A percentile compares a stretch with the other conserved stretches of the same genome.
phyloP scores from a whole-genome alignment of 2,329 filamentous ascomycete species.

The Sporothrix inflata region DNA sequence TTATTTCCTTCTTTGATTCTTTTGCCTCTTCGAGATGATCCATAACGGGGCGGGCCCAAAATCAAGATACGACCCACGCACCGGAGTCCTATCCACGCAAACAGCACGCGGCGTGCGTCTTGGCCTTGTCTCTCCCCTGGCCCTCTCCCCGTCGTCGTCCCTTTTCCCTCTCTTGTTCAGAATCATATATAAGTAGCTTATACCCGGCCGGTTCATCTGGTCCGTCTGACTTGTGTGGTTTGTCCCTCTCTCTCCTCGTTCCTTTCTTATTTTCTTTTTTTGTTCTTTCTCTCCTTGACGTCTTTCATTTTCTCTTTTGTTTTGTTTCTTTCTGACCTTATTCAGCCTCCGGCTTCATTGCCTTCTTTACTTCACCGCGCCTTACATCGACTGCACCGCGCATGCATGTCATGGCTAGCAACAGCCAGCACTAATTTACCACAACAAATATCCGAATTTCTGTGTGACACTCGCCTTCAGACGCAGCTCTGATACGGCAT shows the following conservation, averaged over 20 bases:
- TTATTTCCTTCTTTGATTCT: neutral
- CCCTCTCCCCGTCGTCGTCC: neutral
- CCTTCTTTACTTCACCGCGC: neutral
- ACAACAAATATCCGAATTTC: neutral
- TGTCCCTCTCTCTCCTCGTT: neutral
- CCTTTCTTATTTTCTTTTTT: neutral
- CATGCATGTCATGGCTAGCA: neutral
- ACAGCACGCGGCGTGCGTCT: conserved; percentile 6
- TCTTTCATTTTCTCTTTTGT: neutral
- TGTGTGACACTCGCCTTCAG: neutral
- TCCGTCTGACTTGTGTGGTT: neutral
- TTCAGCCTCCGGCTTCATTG: neutral
- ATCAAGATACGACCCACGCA: conserved; percentile 4
- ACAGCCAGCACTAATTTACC: neutral
- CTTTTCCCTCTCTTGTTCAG: neutral
- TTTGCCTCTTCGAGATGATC: conserved; percentile 6
- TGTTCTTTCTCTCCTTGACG: neutral
- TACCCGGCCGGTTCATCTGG: neutral
- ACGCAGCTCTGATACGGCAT: neutral
- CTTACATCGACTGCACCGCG: neutral
- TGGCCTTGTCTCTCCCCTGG: neutral
- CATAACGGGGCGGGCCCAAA: conserved; percentile 16
- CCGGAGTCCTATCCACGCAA: conserved; percentile 17
- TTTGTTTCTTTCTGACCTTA: neutral
- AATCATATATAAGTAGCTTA: neutral